A percentile compares a stretch with the other conserved stretches of the same genome.
Evolutionary conservation across 2,329 filamentous ascomycete genomes (phyloP).

Genomic region (Lasiodiplodia gonubiensis): DNA sequence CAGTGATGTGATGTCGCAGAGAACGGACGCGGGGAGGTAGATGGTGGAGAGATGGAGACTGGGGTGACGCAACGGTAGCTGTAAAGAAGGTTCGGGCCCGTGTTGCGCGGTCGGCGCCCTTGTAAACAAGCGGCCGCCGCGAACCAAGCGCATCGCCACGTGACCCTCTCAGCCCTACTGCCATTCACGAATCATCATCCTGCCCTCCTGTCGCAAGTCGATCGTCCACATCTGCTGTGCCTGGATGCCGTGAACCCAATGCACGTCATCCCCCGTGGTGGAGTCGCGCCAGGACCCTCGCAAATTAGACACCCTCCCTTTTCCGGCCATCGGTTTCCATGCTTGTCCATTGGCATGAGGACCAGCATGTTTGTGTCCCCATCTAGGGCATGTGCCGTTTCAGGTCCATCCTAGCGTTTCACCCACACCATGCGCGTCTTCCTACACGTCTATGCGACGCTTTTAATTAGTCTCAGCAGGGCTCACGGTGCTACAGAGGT

Average conservation of each 20-base stretch:
- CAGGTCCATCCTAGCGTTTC: neutral
- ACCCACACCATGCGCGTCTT: neutral
- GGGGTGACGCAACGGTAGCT: slow-evolving; percentile 12
- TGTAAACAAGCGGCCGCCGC: slow-evolving; percentile 22
- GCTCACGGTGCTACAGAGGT: neutral
- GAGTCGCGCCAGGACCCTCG: slow-evolving; percentile 4
- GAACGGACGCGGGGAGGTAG: neutral
- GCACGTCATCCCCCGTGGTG: slow-evolving; percentile 20
- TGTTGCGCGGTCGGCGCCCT: neutral
- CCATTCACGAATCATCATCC: slow-evolving; percentile 20
- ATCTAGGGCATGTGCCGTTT: neutral
- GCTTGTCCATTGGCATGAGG: slow-evolving; percentile 7
- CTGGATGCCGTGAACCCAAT: slow-evolving; percentile 10
- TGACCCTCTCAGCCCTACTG: slow-evolving; percentile 14
- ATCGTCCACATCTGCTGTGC: slow-evolving; percentile 1
- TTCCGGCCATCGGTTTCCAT: neutral
- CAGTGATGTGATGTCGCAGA: neutral
- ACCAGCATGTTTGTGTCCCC: neutral
- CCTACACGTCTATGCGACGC: neutral
- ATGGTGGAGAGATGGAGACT: slow-evolving; percentile 14
- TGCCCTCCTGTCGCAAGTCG: slow-evolving; percentile 3
- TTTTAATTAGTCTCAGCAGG: neutral
- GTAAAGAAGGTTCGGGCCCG: slow-evolving; percentile 11
- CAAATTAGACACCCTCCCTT: slow-evolving; percentile 7
- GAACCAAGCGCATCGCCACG: neutral